These are phyloP conservation scores for Plasmodium vivax DNA, from an alignment of 169 alveolate genomes.

Conservation along the genomic window DNA sequence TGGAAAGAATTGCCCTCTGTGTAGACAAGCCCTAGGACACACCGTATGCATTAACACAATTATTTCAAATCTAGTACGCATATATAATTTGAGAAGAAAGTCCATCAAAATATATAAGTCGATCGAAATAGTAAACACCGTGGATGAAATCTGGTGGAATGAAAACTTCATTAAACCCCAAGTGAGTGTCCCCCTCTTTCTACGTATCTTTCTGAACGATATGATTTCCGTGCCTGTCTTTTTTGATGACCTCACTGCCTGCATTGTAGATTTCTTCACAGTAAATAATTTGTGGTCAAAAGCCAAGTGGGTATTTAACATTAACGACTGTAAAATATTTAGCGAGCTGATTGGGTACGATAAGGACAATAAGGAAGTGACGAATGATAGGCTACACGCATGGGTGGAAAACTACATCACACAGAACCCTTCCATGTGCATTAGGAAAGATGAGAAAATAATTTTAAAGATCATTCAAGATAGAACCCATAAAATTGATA, in stretches of 20 bases:
- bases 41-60: conserved; percentile 86
- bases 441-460: conserved; percentile 76
- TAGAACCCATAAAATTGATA: conserved; percentile 84
- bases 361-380: conserved; percentile 38
- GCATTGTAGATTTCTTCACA: conserved; percentile 83
- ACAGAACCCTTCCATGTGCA: conserved; percentile 79
- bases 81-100: conserved; percentile 79
- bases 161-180: conserved; percentile 84
- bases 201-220: conserved; percentile 82
- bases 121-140: conserved; percentile 32
- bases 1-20: conserved; percentile 89
- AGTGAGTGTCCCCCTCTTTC: conserved; percentile 82
- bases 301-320: conserved; percentile 83
- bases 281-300: conserved; percentile 79
- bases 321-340: conserved; percentile 79
- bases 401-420: conserved; percentile 84
- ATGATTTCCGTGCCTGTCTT: conserved; percentile 82
- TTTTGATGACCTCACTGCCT: conserved; percentile 85
- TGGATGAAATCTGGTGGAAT: conserved; percentile 86
- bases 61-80: conserved; percentile 84
- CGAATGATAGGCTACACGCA: conserved; percentile 78
- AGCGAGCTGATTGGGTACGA: conserved; percentile 81
- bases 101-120: conserved; percentile 48
- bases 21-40: conserved; percentile 89
- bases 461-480: conserved; percentile 80